These are phyloP conservation scores for Agaricus subrufescens DNA, from an alignment of 768 basidiomycete genomes.

Conservation along the genomic window DNA sequence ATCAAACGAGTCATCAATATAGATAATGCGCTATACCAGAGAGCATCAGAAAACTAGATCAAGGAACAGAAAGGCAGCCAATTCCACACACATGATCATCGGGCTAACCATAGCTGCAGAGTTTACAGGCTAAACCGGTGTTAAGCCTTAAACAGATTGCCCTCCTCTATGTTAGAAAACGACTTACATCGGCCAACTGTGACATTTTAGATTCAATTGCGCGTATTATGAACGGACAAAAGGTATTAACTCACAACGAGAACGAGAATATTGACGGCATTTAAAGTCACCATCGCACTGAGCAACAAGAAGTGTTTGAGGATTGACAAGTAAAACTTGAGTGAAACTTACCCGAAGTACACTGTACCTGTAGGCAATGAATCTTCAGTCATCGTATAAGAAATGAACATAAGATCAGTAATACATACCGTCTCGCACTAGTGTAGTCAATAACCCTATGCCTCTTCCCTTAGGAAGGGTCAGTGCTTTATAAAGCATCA, in stretches of 20 bases:
- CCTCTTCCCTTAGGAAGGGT: slow-evolving; percentile 14
- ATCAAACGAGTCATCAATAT: neutral
- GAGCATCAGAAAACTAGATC: neutral
- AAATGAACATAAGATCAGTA: neutral
- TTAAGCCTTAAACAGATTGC: no score
- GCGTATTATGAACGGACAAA: no score
- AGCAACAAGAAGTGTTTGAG: no score
- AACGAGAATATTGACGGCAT: slow-evolving; percentile 10
- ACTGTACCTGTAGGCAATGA: slow-evolving; percentile 24
- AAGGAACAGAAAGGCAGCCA: no score
- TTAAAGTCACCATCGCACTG: neutral
- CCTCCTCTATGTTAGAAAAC: no score
- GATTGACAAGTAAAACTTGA: slow-evolving; percentile 6
- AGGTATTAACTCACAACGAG: slow-evolving; percentile 10
- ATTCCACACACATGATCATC: neutral
- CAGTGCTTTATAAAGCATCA: slow-evolving; percentile 34
- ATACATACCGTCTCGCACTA: slow-evolving; percentile 33
- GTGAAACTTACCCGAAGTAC: slow-evolving; percentile 31
- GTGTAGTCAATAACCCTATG: slow-evolving; percentile 23
- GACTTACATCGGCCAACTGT: no score
- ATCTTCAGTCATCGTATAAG: neutral
- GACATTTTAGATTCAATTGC: no score
- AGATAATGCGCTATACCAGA: neutral
- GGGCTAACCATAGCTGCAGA: neutral
- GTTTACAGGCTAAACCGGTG: neutral